phyloP scores from a whole-genome alignment of 129 eudicot species.

The Helichrysum umbraculigerum region DNA sequence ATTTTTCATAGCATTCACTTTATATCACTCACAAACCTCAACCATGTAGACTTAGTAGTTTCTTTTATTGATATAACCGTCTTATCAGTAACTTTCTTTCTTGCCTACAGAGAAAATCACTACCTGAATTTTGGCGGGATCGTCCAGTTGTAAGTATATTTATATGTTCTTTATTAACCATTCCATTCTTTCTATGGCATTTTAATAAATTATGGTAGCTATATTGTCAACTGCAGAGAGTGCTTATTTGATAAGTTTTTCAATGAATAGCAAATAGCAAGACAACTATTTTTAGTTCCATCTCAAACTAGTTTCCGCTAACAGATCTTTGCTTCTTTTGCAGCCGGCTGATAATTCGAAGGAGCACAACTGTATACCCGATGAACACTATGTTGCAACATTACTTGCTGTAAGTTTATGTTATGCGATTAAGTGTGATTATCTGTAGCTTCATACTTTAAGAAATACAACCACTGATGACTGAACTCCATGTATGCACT shows the following conservation, averaged over 20 bases:
- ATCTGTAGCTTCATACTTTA: constrained; percentile 12
- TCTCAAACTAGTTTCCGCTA: background rate
- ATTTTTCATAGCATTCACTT: background rate
- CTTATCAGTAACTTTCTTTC: constrained; percentile 18
- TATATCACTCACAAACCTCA: background rate
- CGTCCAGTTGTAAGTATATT: constrained; percentile 69
- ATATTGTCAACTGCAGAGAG: constrained; percentile 15
- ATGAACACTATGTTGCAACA: constrained; percentile 92
- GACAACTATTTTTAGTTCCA: background rate
- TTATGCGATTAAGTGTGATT: background rate
- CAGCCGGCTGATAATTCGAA: constrained; percentile 79
- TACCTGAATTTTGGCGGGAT: constrained; percentile 98
- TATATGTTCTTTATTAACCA: background rate
- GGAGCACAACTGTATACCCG: constrained; percentile 98
- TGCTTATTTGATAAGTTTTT: constrained; percentile 9
- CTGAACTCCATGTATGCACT: background rate
- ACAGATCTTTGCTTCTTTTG: constrained; percentile 17
- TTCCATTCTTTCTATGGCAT: constrained; percentile 10
- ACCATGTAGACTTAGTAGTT: background rate
- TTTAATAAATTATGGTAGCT: background rate
- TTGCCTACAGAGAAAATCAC: constrained; percentile 68
- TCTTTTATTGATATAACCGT: background rate
- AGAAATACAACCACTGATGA: constrained; percentile 5
- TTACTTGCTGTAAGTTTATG: constrained; percentile 74
- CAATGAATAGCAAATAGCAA: background rate